A percentile compares a stretch with the other conserved stretches of the same genome.
These are phyloP conservation scores for Aethionema arabicum DNA, from an alignment of 345 rosid species.

Conservation along the genomic window DNA sequence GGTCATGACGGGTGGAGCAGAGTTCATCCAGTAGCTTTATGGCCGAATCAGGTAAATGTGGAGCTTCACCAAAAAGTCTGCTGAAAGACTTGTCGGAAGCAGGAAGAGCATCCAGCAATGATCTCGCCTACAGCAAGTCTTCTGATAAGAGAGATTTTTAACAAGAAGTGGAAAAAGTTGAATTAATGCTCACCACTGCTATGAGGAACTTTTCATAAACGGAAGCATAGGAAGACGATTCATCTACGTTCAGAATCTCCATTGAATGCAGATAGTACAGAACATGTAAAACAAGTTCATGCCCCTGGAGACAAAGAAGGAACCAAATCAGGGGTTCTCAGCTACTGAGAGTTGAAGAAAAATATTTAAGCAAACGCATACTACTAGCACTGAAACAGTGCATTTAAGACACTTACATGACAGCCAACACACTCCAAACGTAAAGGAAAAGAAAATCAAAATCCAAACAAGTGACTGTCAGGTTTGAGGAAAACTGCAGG, in stretches of 20 bases:
- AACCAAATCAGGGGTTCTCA: slow-evolving; percentile 28
- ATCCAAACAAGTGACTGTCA: slow-evolving; percentile 11
- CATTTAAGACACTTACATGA: slow-evolving; percentile 13
- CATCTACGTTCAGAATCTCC: slow-evolving; percentile 45
- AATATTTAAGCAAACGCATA: slow-evolving; percentile 15
- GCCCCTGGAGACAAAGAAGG: slow-evolving; percentile 59
- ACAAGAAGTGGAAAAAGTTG: slow-evolving; percentile 26
- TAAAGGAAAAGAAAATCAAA: slow-evolving; percentile 13
- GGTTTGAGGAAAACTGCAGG: slow-evolving; percentile 22
- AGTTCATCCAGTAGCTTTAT: slow-evolving; percentile 71
- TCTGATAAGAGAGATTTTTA: slow-evolving; percentile 31
- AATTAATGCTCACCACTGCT: slow-evolving; percentile 64
- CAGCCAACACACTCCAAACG: slow-evolving; percentile 20
- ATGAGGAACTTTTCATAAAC: slow-evolving; percentile 77
- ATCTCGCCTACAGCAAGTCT: slow-evolving; percentile 65
- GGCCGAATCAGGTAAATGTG: slow-evolving; percentile 70
- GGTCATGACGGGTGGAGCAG: slow-evolving; percentile 71
- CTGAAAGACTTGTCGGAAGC: slow-evolving; percentile 94
- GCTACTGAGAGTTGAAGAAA: slow-evolving; percentile 16
- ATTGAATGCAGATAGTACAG: slow-evolving; percentile 79
- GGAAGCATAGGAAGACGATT: slow-evolving; percentile 49
- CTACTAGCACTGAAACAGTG: slow-evolving; percentile 16
- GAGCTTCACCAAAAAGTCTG: slow-evolving; percentile 92
- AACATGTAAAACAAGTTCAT: slow-evolving; percentile 78
- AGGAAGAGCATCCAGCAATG: slow-evolving; percentile 80